Evolutionary conservation across 106 monocot genomes (phyloP), one percentile per base, ranked within the genome.

Genomic region (Narthecium ossifragum): DNA sequence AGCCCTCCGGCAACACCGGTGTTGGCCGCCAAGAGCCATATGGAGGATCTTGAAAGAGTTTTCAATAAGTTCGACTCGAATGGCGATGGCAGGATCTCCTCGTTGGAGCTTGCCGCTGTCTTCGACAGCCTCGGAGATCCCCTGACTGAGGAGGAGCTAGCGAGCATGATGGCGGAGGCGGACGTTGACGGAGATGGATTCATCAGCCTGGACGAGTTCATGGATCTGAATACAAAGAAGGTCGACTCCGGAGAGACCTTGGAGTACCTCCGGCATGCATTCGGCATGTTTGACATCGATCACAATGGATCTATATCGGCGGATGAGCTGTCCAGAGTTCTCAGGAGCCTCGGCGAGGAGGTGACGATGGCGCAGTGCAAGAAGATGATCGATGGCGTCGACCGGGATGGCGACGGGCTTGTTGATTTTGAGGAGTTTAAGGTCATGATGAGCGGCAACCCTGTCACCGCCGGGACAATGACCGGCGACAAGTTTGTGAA

Each of bases 1-100:
- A 37, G 36, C 36, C 11, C 36, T 6, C 36, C 36, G 36, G 36
- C 5, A 37, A 11, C 36, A 37, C 36, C 36, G n/a, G n/a, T n/a
- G n/a, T n/a, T n/a, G n/a, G n/a, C n/a, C n/a, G n/a, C 36, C 36
- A 37, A 37, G 36, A 5, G 5, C 36, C 36, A 37, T 37, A 6
- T 11, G 11, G 5, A 5, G 11, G 32, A 56, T 17, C 32, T 56
- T 34, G 56, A 56, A 20, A 31, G 33, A 25, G 56, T 56, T 6
- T 56, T 56, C 56, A 31, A 28, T 2, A 56, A 56, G 33, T 56
- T 56, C 56, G 56, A 85, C 60, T 27, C 57, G 34, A 62, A 85
- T 57, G 74, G 80, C 32, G 85, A 85, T 67, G 80, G 80, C 33
- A 69, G 57, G 66, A 80, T 85, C 66, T 74, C 85, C 11, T 31